Conservation (phyloP, 305 asterid genomes). For the Caryopteris hybrid region DNA sequence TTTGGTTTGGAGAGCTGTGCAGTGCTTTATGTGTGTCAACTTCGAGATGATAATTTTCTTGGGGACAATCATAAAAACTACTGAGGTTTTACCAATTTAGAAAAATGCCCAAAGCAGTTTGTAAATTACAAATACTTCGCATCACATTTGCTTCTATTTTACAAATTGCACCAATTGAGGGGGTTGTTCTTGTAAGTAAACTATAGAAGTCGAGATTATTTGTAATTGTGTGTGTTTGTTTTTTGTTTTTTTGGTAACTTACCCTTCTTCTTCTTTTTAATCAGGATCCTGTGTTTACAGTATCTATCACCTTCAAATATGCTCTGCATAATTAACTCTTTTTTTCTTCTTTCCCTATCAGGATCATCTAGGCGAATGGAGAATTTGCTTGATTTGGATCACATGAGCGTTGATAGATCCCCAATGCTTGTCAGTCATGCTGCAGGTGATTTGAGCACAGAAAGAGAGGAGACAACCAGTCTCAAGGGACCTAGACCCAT, state of each 20-base stretch:
- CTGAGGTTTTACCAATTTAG: background rate
- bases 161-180: background rate
- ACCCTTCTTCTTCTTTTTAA: background rate
- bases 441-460: constrained; percentile 20
- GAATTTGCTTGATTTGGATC: constrained; percentile 55
- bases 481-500: constrained; percentile 18
- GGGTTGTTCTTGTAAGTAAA: background rate
- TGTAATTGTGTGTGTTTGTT: background rate
- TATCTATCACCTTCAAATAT: background rate
- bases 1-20: background rate
- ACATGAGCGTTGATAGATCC: constrained; percentile 35
- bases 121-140: background rate
- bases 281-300: background rate
- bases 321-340: background rate
- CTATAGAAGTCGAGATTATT: background rate
- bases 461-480: constrained; percentile 23
- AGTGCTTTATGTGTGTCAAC: background rate
- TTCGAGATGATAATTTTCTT: background rate
- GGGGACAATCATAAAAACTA: background rate
- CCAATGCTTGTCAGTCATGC: constrained; percentile 21
- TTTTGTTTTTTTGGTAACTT: too few species aligned
- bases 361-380: constrained; percentile 60
- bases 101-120: background rate
- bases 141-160: background rate
- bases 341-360: constrained; percentile 16